Base-by-base conservation (phyloP, 306 rosid genomes). In the Pterocarpus santalinus region DNA sequence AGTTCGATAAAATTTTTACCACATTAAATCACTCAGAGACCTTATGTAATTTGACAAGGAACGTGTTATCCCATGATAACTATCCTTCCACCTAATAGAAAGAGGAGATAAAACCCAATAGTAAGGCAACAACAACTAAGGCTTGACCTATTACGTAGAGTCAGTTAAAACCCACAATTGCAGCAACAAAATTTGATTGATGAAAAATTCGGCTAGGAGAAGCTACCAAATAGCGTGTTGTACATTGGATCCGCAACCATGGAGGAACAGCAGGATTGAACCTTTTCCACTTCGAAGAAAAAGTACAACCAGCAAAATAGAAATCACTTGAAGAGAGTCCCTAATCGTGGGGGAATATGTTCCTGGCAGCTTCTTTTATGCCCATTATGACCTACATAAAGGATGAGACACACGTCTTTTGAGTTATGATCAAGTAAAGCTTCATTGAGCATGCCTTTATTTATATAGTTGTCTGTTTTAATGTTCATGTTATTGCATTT, bases 231-330 rank as follows among this genome's bases (percentile, higher is more conserved):
- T 65, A 80, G 13, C 14, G 82, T 65, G 76, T 89, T 15, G 83
- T 57, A 79, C 85, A 76, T 7, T 85, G 80, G 73, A 74, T 73
- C 98, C 97, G 92, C 5, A 68, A 60, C 97, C 97, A 92, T 36
- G 90, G 90, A 80, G 96, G 93, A 47, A 68, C 60, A 39, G 77
- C 67, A 46, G 86, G 67, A 73, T 86, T 86, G 75, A 80, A 80
- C 52, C 52, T 75, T 82, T 84, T 82, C 97, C 96, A 91, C 57
- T 85, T 88, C 17, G 79, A 78, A 17, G 92, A 52, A 62, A 91
- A 92, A 60, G 83, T 79, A 39, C 7, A 72, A 65, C 94, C 94
- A 32, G 96, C 87, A 41, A 56, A 67, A 39, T 43, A 30, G 86
- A 92, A 94, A 16, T 91, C 90, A 78, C 60, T 78, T 53, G 78